phyloP scores from a whole-genome alignment of 2,329 filamentous ascomycete genomes.

The Fusarium azukiicola region DNA sequence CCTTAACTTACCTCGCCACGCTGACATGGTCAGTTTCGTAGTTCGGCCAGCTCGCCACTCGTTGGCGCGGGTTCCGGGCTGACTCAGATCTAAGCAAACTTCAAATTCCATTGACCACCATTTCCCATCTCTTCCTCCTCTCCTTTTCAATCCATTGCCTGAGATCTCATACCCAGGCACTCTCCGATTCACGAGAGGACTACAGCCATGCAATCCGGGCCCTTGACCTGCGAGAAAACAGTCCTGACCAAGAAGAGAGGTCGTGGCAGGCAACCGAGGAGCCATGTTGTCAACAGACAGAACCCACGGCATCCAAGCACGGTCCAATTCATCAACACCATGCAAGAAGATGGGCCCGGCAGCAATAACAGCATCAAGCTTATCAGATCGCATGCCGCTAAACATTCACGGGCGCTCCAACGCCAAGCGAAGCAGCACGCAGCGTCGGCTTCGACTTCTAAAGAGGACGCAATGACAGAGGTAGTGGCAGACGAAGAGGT shows the following conservation, averaged over 20 bases:
- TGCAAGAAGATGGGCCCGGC: conserved; percentile 2
- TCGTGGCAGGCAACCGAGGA: conserved; percentile 20
- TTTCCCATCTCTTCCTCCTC: neutral
- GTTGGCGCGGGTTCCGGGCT: neutral
- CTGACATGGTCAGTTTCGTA: too few relatives aligned
- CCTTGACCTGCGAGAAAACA: neutral
- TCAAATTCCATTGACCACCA: neutral
- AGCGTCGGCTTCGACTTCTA: neutral
- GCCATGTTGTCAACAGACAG: neutral
- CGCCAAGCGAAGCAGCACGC: neutral
- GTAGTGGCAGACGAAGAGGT: neutral
- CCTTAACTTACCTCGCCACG: too few relatives aligned
- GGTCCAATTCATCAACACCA: conserved; percentile 28
- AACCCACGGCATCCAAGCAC: neutral
- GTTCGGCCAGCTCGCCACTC: neutral
- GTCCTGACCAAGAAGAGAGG: neutral
- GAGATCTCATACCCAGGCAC: neutral
- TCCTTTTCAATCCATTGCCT: neutral
- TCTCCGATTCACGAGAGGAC: too few relatives aligned
- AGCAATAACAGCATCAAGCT: conserved; percentile 16
- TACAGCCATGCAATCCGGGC: neutral
- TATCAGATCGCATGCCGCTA: conserved; percentile 33
- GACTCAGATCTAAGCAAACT: conserved; percentile 7
- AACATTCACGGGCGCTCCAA: neutral
- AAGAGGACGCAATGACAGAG: neutral